These are phyloP conservation scores for Lasiosphaeria ovina DNA, from an alignment of 495 filamentous ascomycete species.

Conservation along the genomic window DNA sequence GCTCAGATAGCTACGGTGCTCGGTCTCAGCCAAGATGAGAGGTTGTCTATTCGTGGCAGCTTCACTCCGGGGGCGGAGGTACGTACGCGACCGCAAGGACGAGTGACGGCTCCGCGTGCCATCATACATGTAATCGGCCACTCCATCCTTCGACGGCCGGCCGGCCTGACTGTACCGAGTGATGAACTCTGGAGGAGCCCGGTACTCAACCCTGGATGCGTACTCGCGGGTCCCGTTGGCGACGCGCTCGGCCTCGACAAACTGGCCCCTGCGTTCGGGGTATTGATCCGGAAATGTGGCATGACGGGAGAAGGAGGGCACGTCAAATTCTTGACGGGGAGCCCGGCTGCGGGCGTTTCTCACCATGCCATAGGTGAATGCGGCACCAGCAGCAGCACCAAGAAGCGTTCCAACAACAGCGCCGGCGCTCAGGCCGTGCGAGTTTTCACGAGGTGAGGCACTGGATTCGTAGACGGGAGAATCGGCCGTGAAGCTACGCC, in stretches of 20 bases:
- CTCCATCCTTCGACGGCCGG: constrained; percentile 32
- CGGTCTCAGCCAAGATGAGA: constrained; percentile 29
- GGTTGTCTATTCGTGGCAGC: constrained; percentile 29
- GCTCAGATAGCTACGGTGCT: constrained; percentile 26
- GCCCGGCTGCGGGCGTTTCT: constrained; percentile 51
- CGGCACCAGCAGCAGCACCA: constrained; percentile 69
- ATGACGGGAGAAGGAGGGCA: constrained; percentile 34
- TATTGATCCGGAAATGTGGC: constrained; percentile 39
- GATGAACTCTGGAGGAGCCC: constrained; percentile 34
- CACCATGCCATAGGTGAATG: constrained; percentile 69
- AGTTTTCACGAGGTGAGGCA: constrained; percentile 34
- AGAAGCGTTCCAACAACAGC: constrained; percentile 60
- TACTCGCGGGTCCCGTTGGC: constrained; percentile 33
- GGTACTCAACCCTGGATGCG: constrained; percentile 24
- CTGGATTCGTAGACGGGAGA: constrained; percentile 33
- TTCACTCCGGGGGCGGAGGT: constrained; percentile 37
- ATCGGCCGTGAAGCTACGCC: constrained; percentile 35
- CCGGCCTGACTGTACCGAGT: constrained; percentile 37
- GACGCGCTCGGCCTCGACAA: constrained; percentile 34
- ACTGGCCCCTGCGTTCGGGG: constrained; percentile 32
- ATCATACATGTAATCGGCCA: constrained; percentile 46
- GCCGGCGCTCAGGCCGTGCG: constrained; percentile 38
- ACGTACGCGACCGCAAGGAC: constrained; percentile 29
- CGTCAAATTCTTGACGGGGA: constrained; percentile 40
- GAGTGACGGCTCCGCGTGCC: constrained; percentile 36